These are phyloP conservation scores for Rhodotorula sp. DNA, from an alignment of 1,284 basidiomycete species.

Conservation along the genomic window DNA sequence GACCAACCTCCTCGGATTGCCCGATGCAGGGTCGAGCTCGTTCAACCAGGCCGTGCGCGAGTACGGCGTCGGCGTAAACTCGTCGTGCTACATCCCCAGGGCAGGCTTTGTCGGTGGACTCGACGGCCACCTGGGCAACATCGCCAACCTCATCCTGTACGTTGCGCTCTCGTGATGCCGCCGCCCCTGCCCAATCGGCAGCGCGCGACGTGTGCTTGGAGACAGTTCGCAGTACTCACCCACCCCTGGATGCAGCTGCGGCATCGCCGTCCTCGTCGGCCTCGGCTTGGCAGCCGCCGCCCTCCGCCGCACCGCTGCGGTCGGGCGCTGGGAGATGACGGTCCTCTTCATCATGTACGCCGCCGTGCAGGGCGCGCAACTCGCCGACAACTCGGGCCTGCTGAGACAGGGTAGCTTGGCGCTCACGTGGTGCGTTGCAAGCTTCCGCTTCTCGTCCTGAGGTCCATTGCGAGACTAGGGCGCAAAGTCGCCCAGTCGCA, in stretches of 20 bases:
- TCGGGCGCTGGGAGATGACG: conserved; percentile 42
- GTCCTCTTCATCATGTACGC: conserved; percentile 44
- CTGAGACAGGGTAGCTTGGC: conserved; percentile 35
- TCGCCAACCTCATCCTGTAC: conserved; percentile 44
- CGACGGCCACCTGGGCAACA: conserved; percentile 38
- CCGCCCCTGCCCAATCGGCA: neutral
- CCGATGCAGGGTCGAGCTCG: conserved; percentile 15
- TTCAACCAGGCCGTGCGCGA: conserved; percentile 21
- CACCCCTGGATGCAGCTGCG: conserved; percentile 4
- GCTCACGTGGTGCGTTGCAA: conserved; percentile 34
- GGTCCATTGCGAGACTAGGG: neutral
- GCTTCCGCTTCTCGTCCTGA: neutral
- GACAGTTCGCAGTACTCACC: no score
- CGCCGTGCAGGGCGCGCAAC: conserved; percentile 42
- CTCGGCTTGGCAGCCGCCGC: conserved; percentile 39
- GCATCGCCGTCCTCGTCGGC: conserved; percentile 40
- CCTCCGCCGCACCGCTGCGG: conserved; percentile 40
- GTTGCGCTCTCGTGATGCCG: neutral
- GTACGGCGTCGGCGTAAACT: conserved; percentile 40
- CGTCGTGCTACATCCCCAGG: conserved; percentile 39
- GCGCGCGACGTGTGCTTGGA: no score
- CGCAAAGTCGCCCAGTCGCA: neutral
- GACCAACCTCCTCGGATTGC: conserved; percentile 38
- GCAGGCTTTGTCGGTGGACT: conserved; percentile 37
- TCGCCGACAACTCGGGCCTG: conserved; percentile 43